Conservation (phyloP, 345 rosid species). For the Raphanus sativus region DNA sequence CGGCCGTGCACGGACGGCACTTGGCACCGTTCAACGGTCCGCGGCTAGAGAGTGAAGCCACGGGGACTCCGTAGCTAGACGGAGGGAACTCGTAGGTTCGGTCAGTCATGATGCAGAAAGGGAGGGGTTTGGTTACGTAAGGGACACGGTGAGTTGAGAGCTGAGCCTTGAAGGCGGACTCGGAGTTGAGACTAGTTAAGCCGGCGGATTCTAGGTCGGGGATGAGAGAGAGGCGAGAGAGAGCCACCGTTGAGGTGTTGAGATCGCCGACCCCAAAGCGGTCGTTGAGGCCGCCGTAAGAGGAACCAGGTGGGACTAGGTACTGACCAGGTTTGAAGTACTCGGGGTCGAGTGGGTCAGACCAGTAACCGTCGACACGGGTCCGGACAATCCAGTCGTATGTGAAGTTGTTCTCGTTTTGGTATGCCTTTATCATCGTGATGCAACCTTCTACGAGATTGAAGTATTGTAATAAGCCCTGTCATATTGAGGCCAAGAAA, state of each 20-base stretch:
- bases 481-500: slow-evolving; percentile 20
- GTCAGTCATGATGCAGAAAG: slow-evolving; percentile 77
- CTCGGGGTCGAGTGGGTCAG: slow-evolving; percentile 56
- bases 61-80: slow-evolving; percentile 68
- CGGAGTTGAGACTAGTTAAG: slow-evolving; percentile 68
- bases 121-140: slow-evolving; percentile 46
- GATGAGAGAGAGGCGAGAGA: slow-evolving; percentile 75
- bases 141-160: slow-evolving; percentile 55
- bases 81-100: slow-evolving; percentile 73
- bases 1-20: slow-evolving; percentile 78
- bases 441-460: slow-evolving; percentile 81
- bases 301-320: slow-evolving; percentile 77
- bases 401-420: slow-evolving; percentile 50
- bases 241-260: slow-evolving; percentile 60
- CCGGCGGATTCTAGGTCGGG: slow-evolving; percentile 66
- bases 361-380: slow-evolving; percentile 92
- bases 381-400: slow-evolving; percentile 94
- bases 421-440: slow-evolving; percentile 58
- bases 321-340: slow-evolving; percentile 59
- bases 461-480: slow-evolving; percentile 94
- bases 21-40: slow-evolving; percentile 97
- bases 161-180: slow-evolving; percentile 77
- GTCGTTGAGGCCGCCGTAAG: slow-evolving; percentile 88
- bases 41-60: slow-evolving; percentile 64
- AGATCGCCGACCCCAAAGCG: slow-evolving; percentile 82